Evolutionary conservation across 768 basidiomycete genomes (phyloP).

Genomic region (Mycena kentingensis): DNA sequence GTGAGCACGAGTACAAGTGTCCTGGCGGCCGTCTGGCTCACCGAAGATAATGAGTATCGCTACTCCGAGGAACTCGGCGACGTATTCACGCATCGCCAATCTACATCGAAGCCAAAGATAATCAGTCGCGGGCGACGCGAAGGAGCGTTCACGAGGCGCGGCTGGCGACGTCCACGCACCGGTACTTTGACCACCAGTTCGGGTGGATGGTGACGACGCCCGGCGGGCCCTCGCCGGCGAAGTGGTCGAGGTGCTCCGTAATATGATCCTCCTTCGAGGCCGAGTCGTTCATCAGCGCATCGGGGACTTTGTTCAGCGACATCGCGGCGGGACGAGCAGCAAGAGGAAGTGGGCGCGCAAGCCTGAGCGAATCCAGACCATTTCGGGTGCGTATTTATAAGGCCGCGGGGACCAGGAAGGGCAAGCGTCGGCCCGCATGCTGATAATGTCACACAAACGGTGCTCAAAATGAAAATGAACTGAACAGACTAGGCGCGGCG

Average conservation of each 20-base stretch:
- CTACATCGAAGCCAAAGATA: slow-evolving; percentile 30
- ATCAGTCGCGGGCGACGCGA: background rate
- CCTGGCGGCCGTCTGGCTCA: slow-evolving; percentile 41
- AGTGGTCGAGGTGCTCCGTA: slow-evolving; percentile 19
- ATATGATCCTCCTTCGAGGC: slow-evolving; percentile 6
- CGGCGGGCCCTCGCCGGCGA: slow-evolving; percentile 35
- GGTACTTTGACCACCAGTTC: slow-evolving; percentile 57
- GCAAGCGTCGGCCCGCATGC: too few relatives aligned
- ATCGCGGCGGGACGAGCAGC: too few relatives aligned
- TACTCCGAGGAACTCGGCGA: slow-evolving; percentile 58
- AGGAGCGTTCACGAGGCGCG: background rate
- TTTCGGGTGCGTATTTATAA: too few relatives aligned
- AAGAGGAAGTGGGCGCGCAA: too few relatives aligned
- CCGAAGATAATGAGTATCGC: background rate
- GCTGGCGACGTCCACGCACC: too few relatives aligned
- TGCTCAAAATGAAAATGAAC: too few relatives aligned
- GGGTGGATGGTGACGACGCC: slow-evolving; percentile 40
- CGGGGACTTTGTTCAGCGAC: slow-evolving; percentile 12
- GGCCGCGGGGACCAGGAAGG: too few relatives aligned
- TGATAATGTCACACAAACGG: too few relatives aligned
- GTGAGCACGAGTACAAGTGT: slow-evolving; percentile 55
- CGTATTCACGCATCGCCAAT: slow-evolving; percentile 54
- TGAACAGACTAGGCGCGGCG: too few relatives aligned
- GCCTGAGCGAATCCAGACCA: too few relatives aligned
- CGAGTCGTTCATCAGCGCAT: slow-evolving; percentile 6